A percentile compares a stretch with the other conserved stretches of the same genome.
phyloP scores from a whole-genome alignment of 306 rosid genomes.

The Mimosa pudica region DNA sequence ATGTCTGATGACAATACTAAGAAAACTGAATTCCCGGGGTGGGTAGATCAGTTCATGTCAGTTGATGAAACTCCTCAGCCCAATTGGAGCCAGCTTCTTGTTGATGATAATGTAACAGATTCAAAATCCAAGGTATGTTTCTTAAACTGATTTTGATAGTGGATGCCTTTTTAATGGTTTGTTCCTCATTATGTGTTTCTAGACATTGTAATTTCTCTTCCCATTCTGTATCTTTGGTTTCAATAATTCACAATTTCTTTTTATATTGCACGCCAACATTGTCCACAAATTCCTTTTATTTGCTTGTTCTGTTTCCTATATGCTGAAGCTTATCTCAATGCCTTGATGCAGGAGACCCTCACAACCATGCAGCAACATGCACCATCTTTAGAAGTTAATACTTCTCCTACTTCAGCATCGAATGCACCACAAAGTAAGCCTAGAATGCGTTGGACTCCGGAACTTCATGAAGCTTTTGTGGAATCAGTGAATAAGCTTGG shows the following conservation, averaged over 20 bases:
- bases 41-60: slow-evolving; percentile 57
- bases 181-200: not conserved
- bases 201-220: not conserved
- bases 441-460: slow-evolving; percentile 89
- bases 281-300: slow-evolving; percentile 9
- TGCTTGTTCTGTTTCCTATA: not conserved
- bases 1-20: slow-evolving; percentile 45
- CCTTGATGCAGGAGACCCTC: slow-evolving; percentile 45
- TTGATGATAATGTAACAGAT: slow-evolving; percentile 42
- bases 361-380: slow-evolving; percentile 38
- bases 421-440: slow-evolving; percentile 50
- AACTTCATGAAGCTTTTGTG: slow-evolving; percentile 80
- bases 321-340: slow-evolving; percentile 36
- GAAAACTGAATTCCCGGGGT: slow-evolving; percentile 50
- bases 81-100: slow-evolving; percentile 57
- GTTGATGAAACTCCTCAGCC: slow-evolving; percentile 46
- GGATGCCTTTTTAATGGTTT: slow-evolving; percentile 14
- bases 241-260: not conserved
- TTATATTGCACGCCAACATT: not conserved
- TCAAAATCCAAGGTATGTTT: slow-evolving; percentile 52
- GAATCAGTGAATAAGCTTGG: slow-evolving; percentile 75
- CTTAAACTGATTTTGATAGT: slow-evolving; percentile 13
- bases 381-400: slow-evolving; percentile 39
- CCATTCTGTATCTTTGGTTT: not conserved
- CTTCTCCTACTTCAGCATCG: slow-evolving; percentile 41